phyloP scores from a whole-genome alignment of 2,329 filamentous ascomycete species.

The Cercospora zeina region DNA sequence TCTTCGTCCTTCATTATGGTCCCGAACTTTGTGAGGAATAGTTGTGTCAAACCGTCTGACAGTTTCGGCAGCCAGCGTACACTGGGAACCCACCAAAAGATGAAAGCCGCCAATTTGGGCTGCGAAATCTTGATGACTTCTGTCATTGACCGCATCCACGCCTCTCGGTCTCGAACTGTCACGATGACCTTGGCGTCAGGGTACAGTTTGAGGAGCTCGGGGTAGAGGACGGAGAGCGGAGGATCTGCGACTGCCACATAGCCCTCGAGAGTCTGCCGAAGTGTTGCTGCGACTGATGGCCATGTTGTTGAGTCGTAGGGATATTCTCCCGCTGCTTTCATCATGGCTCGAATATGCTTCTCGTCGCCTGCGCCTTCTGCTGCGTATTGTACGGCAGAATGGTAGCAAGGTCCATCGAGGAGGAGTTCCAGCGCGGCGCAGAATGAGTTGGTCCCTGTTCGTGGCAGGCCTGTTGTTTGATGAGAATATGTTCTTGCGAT shows the following conservation, averaged over 20 bases:
- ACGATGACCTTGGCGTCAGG: conserved; percentile 43
- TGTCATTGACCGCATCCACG: conserved; percentile 6
- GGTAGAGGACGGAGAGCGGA: conserved; percentile 38
- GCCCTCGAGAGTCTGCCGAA: conserved; percentile 34
- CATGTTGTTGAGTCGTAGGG: conserved; percentile 8
- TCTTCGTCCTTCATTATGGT: not conserved
- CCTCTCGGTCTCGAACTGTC: conserved; percentile 30
- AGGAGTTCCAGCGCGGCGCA: conserved; percentile 19
- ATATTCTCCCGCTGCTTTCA: conserved; percentile 7
- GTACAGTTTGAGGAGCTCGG: conserved; percentile 41
- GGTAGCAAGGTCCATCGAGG: conserved; percentile 23
- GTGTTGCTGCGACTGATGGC: conserved; percentile 1
- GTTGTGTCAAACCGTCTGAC: conserved; percentile 3
- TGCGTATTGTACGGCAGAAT: conserved; percentile 20
- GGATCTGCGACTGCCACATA: conserved; percentile 40
- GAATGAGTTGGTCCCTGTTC: conserved; percentile 23
- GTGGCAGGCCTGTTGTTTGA: conserved; percentile 12
- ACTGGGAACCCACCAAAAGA: conserved; percentile 26
- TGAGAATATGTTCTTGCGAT: not conserved
- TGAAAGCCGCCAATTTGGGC: conserved; percentile 11
- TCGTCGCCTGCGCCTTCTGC: conserved; percentile 12
- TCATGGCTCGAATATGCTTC: conserved; percentile 17
- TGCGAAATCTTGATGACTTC: conserved; percentile 12
- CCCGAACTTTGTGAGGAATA: conserved; percentile 17
- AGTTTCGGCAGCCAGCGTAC: conserved; percentile 17